A percentile compares a stretch with the other conserved stretches of the same genome.
Evolutionary conservation across 192 early-diverging fungal species (phyloP).

Genomic region (Chytriomyces hyalinus): DNA sequence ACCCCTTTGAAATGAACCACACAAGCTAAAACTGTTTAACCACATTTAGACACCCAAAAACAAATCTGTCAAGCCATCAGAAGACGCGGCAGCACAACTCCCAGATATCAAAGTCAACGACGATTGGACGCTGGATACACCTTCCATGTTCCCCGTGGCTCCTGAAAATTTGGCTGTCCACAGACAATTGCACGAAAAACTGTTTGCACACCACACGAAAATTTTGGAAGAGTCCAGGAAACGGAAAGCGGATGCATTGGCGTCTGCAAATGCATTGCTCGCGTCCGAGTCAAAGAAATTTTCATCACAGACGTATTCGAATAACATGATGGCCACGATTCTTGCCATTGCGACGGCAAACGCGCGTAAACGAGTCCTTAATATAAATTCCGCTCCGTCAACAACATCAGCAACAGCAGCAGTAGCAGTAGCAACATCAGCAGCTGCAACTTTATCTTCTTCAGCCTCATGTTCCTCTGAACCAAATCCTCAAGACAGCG

Average conservation of each 20-base stretch:
- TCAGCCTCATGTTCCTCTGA: background rate
- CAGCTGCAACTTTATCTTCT: background rate
- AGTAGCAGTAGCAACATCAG: background rate
- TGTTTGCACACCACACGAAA: background rate
- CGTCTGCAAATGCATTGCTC: background rate
- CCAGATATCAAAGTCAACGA: background rate
- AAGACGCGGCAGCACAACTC: background rate
- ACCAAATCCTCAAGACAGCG: background rate
- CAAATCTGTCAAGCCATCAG: background rate
- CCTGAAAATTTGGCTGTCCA: conserved; percentile 10
- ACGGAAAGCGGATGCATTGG: background rate
- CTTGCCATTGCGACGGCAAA: conserved; percentile 2
- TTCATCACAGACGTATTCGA: background rate
- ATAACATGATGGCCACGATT: conserved; percentile 10
- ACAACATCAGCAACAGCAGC: background rate
- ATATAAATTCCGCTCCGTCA: background rate
- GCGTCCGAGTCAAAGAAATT: background rate
- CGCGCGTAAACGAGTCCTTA: background rate
- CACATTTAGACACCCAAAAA: too few relatives aligned
- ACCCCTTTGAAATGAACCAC: background rate
- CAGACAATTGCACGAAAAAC: conserved; percentile 6
- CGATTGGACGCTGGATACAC: background rate
- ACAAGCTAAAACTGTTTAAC: background rate
- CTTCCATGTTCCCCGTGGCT: background rate
- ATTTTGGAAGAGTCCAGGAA: conserved; percentile 3